Evolutionary conservation across 2,329 filamentous ascomycete genomes (phyloP), one percentile per base, ranked within the genome.

Genomic region (Dothistroma pini): DNA sequence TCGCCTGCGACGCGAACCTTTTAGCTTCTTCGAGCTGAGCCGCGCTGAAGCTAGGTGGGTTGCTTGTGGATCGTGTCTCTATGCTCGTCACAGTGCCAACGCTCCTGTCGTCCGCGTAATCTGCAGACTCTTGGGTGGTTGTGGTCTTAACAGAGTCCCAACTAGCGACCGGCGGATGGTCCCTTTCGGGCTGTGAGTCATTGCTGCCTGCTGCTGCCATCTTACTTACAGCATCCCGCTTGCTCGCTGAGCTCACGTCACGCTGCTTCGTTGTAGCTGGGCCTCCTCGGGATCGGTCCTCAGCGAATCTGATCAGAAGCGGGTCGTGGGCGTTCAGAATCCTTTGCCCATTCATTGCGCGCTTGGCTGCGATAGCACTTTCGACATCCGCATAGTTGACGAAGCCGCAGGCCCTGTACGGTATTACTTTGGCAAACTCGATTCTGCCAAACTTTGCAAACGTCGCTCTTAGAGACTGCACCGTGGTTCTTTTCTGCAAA

Each of bases 241-340:
- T 16, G 35, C 35, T 38, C 10, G 47, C 19, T 21, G 47, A 49
- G 48, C 48, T 51, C 48, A 29, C 11, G 12, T 16, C 29, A 12
- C 48, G 48, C 25, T 51, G 48, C 21, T 35, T 32, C 11, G 51
- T 11, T 2, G 19, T 12, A 3, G 31, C 16, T 35, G 31, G 11
- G 14, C 11, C 31, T 6, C n/a, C n/a, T 8, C n/a, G 51, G 34
- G 8, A 31, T 5, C 51, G 22, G n/a, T 35, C 51, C 31, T 53
- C 51, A 14, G 51, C 51, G 31, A 53, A 53, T 29, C 31, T 53
- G 51, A 53, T 53, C 16, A 32, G n/a, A 32, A 53, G 31, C 16
- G 51, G 51, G n/a, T 53, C 25, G n/a, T 29, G 51, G 21, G 11
- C n/a, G n/a, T 53, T 53, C 9, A 53, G 11, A 11, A 53, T 21